Evolutionary conservation across 345 rosid species (phyloP).

Genomic region (Anastatica hierochuntica): DNA sequence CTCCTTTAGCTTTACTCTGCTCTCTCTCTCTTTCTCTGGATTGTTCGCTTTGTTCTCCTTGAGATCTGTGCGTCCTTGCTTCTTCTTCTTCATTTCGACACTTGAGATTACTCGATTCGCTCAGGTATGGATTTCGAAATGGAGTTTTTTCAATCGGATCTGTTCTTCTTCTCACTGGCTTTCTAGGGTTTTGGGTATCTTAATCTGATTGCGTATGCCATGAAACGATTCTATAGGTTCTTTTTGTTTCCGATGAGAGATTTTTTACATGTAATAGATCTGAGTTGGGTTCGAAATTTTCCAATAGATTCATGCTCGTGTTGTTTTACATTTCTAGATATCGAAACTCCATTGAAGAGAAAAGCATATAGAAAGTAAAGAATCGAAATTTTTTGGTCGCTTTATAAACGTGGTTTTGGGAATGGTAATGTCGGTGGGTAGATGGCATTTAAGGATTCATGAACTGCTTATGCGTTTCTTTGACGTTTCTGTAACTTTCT

Average conservation of each 20-base stretch:
- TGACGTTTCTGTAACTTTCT: constrained; percentile 22
- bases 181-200: constrained; percentile 2
- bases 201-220: not conserved
- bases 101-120: constrained; percentile 5
- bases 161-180: not conserved
- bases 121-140: constrained; percentile 35
- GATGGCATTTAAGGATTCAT: constrained; percentile 10
- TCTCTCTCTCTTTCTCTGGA: not conserved
- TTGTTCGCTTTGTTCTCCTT: not conserved
- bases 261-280: constrained; percentile 14
- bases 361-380: no score
- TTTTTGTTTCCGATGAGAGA: not conserved
- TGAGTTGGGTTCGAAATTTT: constrained; percentile 6
- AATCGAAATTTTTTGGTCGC: not conserved
- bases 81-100: not conserved
- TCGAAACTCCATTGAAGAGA: not conserved
- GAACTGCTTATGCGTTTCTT: constrained; percentile 14
- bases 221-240: not conserved
- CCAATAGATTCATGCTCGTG: not conserved
- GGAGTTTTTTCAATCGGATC: not conserved
- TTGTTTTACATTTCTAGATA: constrained; percentile 4
- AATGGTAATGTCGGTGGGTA: constrained; percentile 10
- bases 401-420: not conserved
- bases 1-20: constrained; percentile 19
- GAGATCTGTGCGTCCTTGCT: constrained; percentile 32